Percentiles rank a stretch among this genome's conserved stretches.
Conservation (phyloP, 2,329 filamentous ascomycete species). For the Falciphora oryzae region DNA sequence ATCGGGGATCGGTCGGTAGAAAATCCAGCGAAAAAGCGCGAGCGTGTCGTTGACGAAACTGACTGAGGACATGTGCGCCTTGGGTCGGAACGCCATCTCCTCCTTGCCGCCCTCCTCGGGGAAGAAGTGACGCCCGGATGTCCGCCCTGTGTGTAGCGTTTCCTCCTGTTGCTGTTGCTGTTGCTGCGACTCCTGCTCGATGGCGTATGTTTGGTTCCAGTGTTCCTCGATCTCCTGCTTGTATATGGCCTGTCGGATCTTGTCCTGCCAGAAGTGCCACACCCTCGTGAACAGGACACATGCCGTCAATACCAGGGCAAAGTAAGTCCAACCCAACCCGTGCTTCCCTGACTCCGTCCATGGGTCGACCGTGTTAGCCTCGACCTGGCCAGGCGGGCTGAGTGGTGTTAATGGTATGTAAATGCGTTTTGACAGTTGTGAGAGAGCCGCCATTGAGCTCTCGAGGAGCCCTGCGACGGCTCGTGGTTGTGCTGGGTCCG, state of each 20-base stretch:
- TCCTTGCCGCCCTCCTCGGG: slow-evolving; percentile 53
- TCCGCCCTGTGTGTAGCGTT: slow-evolving; percentile 28
- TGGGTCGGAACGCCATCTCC: slow-evolving; percentile 51
- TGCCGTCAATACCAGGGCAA: slow-evolving; percentile 66
- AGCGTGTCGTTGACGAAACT: slow-evolving; percentile 69
- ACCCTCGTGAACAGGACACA: slow-evolving; percentile 63
- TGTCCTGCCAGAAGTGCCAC: slow-evolving; percentile 91
- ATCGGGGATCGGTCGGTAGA: slow-evolving; percentile 80
- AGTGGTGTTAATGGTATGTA: slow-evolving; percentile 53
- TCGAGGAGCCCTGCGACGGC: not conserved
- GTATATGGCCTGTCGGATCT: slow-evolving; percentile 82
- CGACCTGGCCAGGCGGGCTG: slow-evolving; percentile 55
- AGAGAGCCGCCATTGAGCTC: slow-evolving; percentile 24
- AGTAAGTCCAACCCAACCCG: slow-evolving; percentile 82
- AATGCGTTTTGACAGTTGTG: slow-evolving; percentile 47
- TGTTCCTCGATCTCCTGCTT: slow-evolving; percentile 72
- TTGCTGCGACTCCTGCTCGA: slow-evolving; percentile 42
- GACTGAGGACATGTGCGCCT: slow-evolving; percentile 71
- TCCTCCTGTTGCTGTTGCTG: slow-evolving; percentile 2
- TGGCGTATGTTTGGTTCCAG: slow-evolving; percentile 47
- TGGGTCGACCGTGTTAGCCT: slow-evolving; percentile 65
- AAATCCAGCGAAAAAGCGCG: slow-evolving; percentile 80
- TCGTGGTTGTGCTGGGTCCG: not conserved
- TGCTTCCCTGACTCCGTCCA: slow-evolving; percentile 82
- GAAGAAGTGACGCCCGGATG: slow-evolving; percentile 65